phyloP scores from a whole-genome alignment of 805 yeast species.

The Pichia cabralensis region DNA sequence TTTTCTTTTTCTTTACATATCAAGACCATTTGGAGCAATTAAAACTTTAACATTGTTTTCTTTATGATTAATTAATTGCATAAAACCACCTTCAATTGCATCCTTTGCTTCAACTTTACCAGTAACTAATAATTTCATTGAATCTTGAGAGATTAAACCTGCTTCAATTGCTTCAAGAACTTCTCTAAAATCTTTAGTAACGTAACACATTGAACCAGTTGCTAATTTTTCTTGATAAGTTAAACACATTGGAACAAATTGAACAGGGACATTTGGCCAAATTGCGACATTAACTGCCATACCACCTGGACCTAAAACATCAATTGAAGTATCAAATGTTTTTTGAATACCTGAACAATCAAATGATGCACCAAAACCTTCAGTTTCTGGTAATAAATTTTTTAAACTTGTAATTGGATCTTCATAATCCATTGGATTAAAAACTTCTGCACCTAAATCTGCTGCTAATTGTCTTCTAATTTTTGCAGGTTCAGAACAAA shows the following conservation, averaged over 20 bases:
- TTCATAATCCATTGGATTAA: slow-evolving; percentile 38
- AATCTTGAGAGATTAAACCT: slow-evolving; percentile 36
- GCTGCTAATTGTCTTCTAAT: slow-evolving; percentile 54
- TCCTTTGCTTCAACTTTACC: slow-evolving; percentile 40
- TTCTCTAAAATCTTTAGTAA: slow-evolving; percentile 44
- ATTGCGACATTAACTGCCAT: slow-evolving; percentile 55
- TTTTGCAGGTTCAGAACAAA: slow-evolving; percentile 52
- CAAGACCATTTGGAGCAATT: slow-evolving; percentile 34
- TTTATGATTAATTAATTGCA: slow-evolving; percentile 40
- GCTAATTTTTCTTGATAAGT: slow-evolving; percentile 45
- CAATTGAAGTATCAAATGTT: slow-evolving; percentile 42
- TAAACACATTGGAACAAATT: slow-evolving; percentile 44
- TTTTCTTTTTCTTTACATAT: too few species aligned
- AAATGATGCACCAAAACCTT: slow-evolving; percentile 40
- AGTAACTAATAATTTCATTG: slow-evolving; percentile 40
- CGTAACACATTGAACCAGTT: slow-evolving; percentile 56
- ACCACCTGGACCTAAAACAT: slow-evolving; percentile 43
- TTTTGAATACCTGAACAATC: slow-evolving; percentile 48
- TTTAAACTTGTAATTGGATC: slow-evolving; percentile 30
- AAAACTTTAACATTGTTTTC: slow-evolving; percentile 46
- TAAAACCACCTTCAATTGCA: slow-evolving; percentile 44
- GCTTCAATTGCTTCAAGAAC: slow-evolving; percentile 41
- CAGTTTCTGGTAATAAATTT: slow-evolving; percentile 29
- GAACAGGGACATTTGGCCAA: slow-evolving; percentile 45
- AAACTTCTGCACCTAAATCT: slow-evolving; percentile 35